Conservation (phyloP, 129 eudicot genomes). For the Logfia minima region DNA sequence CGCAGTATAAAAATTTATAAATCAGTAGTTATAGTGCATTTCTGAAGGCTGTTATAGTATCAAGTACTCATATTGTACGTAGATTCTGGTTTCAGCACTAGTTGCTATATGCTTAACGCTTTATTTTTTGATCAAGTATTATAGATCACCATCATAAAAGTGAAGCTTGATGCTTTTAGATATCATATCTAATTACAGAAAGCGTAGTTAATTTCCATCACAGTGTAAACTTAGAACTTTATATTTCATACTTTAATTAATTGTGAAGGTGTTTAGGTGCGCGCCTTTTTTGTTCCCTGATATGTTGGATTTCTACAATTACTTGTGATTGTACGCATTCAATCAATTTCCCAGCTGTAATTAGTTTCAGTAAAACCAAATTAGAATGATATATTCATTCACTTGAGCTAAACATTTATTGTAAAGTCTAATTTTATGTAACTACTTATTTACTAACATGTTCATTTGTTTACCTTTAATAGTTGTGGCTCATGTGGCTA, state of each 20-base stretch:
- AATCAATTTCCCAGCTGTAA: background rate
- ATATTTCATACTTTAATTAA: no score
- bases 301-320: no score
- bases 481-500: conserved; percentile 85
- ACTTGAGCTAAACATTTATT: background rate
- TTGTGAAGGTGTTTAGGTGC: no score
- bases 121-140: no score
- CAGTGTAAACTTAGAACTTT: background rate
- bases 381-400: background rate
- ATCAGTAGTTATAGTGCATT: background rate
- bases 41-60: background rate
- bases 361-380: background rate
- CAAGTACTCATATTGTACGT: no score
- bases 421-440: background rate
- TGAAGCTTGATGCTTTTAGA: no score
- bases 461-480: conserved; percentile 19
- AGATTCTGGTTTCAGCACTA: background rate
- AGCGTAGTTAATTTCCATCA: background rate
- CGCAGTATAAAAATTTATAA: no score
- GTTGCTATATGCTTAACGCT: background rate
- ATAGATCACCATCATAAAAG: no score
- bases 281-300: no score
- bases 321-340: background rate
- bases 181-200: no score
- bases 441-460: background rate